These are phyloP conservation scores for Pseudocercospora pini-densiflorae DNA, from an alignment of 2,329 filamentous ascomycete genomes.

Conservation along the genomic window DNA sequence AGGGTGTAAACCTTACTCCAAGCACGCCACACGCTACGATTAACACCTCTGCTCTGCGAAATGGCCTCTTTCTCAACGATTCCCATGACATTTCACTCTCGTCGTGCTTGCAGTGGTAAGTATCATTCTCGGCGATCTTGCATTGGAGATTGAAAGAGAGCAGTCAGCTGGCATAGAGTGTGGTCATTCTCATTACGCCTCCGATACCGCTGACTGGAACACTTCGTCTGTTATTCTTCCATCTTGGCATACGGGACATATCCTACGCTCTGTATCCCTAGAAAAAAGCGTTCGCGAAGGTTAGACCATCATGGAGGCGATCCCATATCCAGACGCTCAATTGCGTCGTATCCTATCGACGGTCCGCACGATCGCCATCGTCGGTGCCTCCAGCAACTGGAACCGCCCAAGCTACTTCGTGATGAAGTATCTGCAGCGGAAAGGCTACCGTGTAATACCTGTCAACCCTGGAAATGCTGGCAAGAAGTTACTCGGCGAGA, in stretches of 20 bases:
- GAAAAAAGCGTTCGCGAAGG: not conserved
- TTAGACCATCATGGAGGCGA: constrained; percentile 18
- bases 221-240: not conserved
- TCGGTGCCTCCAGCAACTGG: constrained; percentile 26
- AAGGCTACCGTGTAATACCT: constrained; percentile 27
- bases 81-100: not conserved
- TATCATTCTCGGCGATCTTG: not conserved
- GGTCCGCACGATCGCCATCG: constrained; percentile 22
- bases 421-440: constrained; percentile 26
- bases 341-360: constrained; percentile 25
- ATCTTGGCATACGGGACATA: constrained; percentile 6
- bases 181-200: not conserved
- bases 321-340: constrained; percentile 24
- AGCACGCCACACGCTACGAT: not conserved
- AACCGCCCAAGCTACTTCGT: constrained; percentile 28
- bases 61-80: not conserved
- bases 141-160: not conserved
- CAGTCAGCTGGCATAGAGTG: not conserved
- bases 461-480: constrained; percentile 25
- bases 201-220: not conserved
- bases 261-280: not conserved
- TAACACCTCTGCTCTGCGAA: not conserved
- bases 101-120: not conserved
- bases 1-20: not conserved
- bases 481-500: constrained; percentile 23